Conservation (phyloP, 345 rosid species). For the Salix viminalis region DNA sequence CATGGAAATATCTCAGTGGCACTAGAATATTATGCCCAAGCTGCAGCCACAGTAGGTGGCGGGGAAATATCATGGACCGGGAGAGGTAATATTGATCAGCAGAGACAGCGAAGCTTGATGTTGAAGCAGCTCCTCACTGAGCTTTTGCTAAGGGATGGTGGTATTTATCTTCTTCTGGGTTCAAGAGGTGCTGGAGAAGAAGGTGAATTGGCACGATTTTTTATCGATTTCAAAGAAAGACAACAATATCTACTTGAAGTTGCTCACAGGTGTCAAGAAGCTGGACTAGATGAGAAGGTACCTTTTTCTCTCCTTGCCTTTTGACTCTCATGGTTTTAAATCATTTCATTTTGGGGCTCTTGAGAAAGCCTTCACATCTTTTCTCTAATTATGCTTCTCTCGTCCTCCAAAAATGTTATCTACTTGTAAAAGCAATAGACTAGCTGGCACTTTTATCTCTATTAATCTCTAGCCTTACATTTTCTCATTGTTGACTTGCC, state of each 20-base stretch:
- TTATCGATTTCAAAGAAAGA: slow-evolving; percentile 55
- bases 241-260: slow-evolving; percentile 86
- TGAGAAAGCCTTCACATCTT: background rate
- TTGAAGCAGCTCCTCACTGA: slow-evolving; percentile 88
- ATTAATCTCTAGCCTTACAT: background rate
- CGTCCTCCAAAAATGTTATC: background rate
- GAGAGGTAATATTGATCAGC: slow-evolving; percentile 73
- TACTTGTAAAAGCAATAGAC: background rate
- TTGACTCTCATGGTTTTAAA: background rate
- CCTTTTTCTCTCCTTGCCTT: slow-evolving; percentile 18
- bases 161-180: slow-evolving; percentile 75
- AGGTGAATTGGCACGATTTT: slow-evolving; percentile 77
- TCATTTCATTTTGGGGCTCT: background rate
- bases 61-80: slow-evolving; percentile 87
- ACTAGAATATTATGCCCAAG: slow-evolving; percentile 93
- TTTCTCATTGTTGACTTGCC: background rate
- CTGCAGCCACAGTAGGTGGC: slow-evolving; percentile 93
- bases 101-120: slow-evolving; percentile 81
- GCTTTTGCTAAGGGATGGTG: slow-evolving; percentile 82
- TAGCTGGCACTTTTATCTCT: background rate
- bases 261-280: slow-evolving; percentile 78
- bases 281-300: slow-evolving; percentile 93
- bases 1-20: slow-evolving; percentile 71
- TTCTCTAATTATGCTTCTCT: background rate
- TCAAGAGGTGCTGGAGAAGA: slow-evolving; percentile 85